Evolutionary conservation across 2,329 filamentous ascomycete species (phyloP).

Genomic region (Cladophialophora carrionii): DNA sequence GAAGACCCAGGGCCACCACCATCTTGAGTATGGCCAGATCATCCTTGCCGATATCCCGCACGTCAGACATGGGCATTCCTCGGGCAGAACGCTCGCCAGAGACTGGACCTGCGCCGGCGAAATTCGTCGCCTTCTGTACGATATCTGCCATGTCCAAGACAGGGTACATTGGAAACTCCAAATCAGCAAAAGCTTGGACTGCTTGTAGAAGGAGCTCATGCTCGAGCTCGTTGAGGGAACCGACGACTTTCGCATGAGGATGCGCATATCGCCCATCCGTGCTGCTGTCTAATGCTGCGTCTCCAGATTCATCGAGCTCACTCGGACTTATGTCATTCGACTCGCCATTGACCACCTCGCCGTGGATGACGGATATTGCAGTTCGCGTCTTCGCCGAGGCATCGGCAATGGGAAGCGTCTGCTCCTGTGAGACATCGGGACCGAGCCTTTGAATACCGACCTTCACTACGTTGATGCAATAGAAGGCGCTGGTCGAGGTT

Average conservation of each 20-base stretch:
- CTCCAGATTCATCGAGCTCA: slow-evolving; percentile 4
- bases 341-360: slow-evolving; percentile 16
- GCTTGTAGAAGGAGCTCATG: background rate
- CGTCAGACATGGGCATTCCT: background rate
- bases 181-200: slow-evolving; percentile 7
- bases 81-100: background rate
- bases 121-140: background rate
- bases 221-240: background rate
- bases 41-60: slow-evolving; percentile 1
- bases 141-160: slow-evolving; percentile 11
- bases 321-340: slow-evolving; percentile 18
- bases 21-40: slow-evolving; percentile 20
- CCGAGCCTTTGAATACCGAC: slow-evolving; percentile 7
- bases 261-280: background rate
- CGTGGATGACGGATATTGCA: slow-evolving; percentile 16
- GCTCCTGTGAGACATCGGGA: background rate
- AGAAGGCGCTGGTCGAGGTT: slow-evolving; percentile 22
- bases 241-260: background rate
- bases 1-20: slow-evolving; percentile 13
- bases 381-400: slow-evolving; percentile 3
- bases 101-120: background rate
- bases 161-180: slow-evolving; percentile 16
- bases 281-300: background rate
- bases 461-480: slow-evolving; percentile 21
- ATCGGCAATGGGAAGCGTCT: background rate